These are phyloP conservation scores for Penicillium frequentans DNA, from an alignment of 2,329 filamentous ascomycete species.

Conservation along the genomic window DNA sequence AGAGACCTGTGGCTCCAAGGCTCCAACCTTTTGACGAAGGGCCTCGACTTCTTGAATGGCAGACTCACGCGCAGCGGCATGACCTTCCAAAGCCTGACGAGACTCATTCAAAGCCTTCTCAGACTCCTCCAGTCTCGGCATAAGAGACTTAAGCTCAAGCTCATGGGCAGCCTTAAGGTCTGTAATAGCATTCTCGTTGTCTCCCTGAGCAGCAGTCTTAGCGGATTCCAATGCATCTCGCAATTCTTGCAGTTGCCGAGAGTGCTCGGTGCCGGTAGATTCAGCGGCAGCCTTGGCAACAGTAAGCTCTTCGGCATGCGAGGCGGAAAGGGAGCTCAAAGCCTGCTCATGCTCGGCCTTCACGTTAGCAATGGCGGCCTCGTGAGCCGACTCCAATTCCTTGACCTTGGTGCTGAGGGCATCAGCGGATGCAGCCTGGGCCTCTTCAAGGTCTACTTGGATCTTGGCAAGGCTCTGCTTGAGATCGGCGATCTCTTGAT, in stretches of 20 bases:
- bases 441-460: constrained; percentile 35
- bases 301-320: constrained; percentile 36
- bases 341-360: constrained; percentile 30
- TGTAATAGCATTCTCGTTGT: constrained; percentile 29
- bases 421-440: constrained; percentile 19
- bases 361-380: constrained; percentile 28
- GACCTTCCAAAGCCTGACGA: constrained; percentile 34
- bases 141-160: constrained; percentile 32
- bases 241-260: constrained; percentile 35
- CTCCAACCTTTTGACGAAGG: constrained; percentile 35
- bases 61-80: constrained; percentile 32
- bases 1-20: constrained; percentile 33
- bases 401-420: constrained; percentile 26
- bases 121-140: constrained; percentile 34
- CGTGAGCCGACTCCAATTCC: constrained; percentile 30
- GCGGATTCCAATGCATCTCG: constrained; percentile 34
- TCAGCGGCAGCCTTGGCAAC: constrained; percentile 33
- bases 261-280: constrained; percentile 28
- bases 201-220: constrained; percentile 29
- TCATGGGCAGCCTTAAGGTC: constrained; percentile 34
- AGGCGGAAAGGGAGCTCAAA: constrained; percentile 25
- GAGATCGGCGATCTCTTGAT: constrained; percentile 36
- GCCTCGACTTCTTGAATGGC: constrained; percentile 38
- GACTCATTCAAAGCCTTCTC: constrained; percentile 36
- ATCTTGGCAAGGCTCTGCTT: constrained; percentile 33